Base-by-base conservation (phyloP, 2,329 filamentous ascomycete species). In the Penicillium freii region DNA sequence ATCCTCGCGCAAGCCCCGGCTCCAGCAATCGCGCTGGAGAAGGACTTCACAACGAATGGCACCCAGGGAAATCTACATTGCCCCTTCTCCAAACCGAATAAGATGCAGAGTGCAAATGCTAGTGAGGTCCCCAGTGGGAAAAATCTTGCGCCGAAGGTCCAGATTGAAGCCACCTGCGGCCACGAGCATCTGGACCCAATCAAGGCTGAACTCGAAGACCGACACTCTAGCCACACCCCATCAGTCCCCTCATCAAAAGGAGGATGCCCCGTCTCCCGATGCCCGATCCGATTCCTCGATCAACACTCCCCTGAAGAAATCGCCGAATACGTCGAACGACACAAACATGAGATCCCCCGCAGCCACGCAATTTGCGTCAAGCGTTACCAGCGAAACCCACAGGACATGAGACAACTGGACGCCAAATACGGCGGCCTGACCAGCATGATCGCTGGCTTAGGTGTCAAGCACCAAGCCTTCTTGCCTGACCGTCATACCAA, bases 231-330 rank as follows among this genome's bases (percentile, higher is more conserved):
- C 65, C 71, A 70, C 54, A 63, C 73, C 21, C 64, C 68, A 15
- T 77, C 78, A 57, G 64, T 68, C 58, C 64, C 75, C 66, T 73
- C 68, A 17, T 82, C 82, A 10, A 78, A 81, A 19, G 80, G 84
- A 56, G 91, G 91, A 70, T 97, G 93, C 48, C 70, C 69, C 25
- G 64, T 72, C 44, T 67, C 85, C 58, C 91, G 94, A 70, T 97
- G 93, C 74, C 93, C 93, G 3, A 97, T 97, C 59, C 89, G 93
- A 47, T 97, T 89, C 77, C 81, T 97, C 70, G 89, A 97, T 74
- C 88, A 96, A 73, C 92, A 96, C 71, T 92, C 91, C 2, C 91
- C 93, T 2, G 91, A 96, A 77, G 92, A 97, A 71, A 88, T 97
- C 60, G 93, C 93, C 15, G 86, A 89, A 69, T 97, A 96, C 73